Evolutionary conservation across 2,329 filamentous ascomycete species (phyloP).

Genomic region (Epicoccum sorghinum): DNA sequence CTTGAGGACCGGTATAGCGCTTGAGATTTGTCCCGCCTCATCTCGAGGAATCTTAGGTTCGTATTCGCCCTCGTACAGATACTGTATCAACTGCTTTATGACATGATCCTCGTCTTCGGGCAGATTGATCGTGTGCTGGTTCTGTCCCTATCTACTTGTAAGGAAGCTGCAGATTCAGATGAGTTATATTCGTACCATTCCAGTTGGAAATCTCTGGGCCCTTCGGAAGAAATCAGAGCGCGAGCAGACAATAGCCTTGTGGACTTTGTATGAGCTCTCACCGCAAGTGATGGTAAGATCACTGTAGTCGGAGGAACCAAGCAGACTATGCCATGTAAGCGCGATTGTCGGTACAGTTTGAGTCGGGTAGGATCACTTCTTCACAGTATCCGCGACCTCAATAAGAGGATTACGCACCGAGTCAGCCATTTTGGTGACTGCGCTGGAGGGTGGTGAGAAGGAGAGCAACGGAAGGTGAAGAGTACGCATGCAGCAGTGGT

Average conservation of each 20-base stretch:
- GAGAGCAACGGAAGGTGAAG: too few relatives aligned
- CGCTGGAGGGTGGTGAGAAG: too few relatives aligned
- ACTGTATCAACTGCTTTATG: slow-evolving; percentile 21
- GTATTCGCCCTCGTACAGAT: slow-evolving; percentile 29
- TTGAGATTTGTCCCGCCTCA: neutral
- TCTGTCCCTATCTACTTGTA: neutral
- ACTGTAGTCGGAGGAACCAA: slow-evolving; percentile 3
- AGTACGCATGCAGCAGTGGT: too few relatives aligned
- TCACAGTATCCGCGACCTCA: too few relatives aligned
- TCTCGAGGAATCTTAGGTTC: neutral
- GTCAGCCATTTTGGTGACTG: too few relatives aligned
- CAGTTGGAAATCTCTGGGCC: neutral
- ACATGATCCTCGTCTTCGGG: slow-evolving; percentile 19
- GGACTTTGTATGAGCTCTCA: slow-evolving; percentile 21
- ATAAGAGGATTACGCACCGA: too few relatives aligned
- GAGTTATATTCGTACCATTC: too few relatives aligned
- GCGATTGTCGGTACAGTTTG: too few relatives aligned
- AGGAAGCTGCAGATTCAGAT: too few relatives aligned
- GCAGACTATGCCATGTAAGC: neutral
- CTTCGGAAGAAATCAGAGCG: slow-evolving; percentile 18
- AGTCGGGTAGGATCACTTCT: too few relatives aligned
- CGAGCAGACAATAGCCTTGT: slow-evolving; percentile 24
- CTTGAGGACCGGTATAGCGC: too few relatives aligned
- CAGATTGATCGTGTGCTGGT: slow-evolving; percentile 2
- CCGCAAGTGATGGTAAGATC: slow-evolving; percentile 25